Base-by-base conservation (phyloP, 306 rosid species). In the Ceratonia siliqua region DNA sequence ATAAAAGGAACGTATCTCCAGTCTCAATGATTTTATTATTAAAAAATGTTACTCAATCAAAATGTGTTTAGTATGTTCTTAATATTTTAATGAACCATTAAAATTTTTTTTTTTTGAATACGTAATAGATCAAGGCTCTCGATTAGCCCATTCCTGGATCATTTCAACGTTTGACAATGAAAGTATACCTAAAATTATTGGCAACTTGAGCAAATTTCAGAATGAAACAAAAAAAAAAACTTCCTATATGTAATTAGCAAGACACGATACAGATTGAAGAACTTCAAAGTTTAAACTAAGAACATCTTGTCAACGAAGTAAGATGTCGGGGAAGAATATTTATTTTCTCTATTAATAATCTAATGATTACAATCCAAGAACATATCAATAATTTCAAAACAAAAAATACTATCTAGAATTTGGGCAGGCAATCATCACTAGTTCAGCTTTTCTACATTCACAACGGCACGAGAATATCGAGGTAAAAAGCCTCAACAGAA, bases 401-500 rank as follows among this genome's bases (percentile, higher is more conserved):
- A 11, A 14, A 41, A 35, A 20, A 0, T 30, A 72, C 72, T 41
- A 42, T 65, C 78, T 78, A 75, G 59, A 68, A 70, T 72, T 64
- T 63, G 70, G 63, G 45, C 49, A 18, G 33, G 48, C 78, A 71
- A 57, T 20, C 73, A 65, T 79, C 61, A 18, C 75, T 74, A 52
- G 57, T 70, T 81, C 72, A 59, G 43, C 67, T 76, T 70, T 83
- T 59, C 87, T 77, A 87, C 89, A 84, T 82, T 77, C 88, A 79
- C 82, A 74, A 64, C 25, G 85, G 79, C 82, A 79, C 73, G 68
- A 63, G 33, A 43, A 45, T 32, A 74, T 10, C 1, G 36, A 55
- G 71, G 20, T 39, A 45, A 70, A 74, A 67, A 52, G 70, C 82
- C 93, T 82, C 86, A 64, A 85, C 81, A 91, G 88, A 88, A 92